phyloP scores from a whole-genome alignment of 371 early-diverging fungal genomes.

The Mucor indicus region DNA sequence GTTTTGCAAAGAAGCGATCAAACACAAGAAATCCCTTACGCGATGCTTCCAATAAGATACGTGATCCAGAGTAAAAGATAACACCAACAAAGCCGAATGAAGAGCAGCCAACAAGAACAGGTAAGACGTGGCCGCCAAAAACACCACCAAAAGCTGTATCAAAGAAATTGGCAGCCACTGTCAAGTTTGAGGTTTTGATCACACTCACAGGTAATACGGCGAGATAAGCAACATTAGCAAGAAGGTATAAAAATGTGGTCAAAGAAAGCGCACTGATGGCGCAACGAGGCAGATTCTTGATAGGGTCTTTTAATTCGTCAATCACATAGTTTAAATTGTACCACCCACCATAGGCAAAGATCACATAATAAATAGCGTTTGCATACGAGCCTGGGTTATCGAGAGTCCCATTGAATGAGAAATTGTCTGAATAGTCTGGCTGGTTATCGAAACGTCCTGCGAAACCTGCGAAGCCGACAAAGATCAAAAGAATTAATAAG shows the following conservation, averaged over 20 bases:
- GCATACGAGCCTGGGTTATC: slow-evolving; percentile 23
- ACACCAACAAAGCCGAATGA: slow-evolving; percentile 26
- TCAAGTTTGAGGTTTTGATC: slow-evolving; percentile 16
- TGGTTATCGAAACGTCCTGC: slow-evolving; percentile 19
- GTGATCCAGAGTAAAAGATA: slow-evolving; percentile 20
- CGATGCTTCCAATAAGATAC: slow-evolving; percentile 19
- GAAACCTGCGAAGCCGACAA: slow-evolving; percentile 27
- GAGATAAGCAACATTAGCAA: slow-evolving; percentile 25
- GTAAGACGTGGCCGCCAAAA: slow-evolving; percentile 20
- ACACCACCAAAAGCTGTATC: slow-evolving; percentile 24
- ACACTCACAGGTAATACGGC: slow-evolving; percentile 15
- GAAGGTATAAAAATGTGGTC: slow-evolving; percentile 14
- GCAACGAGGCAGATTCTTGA: slow-evolving; percentile 24
- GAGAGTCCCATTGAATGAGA: slow-evolving; percentile 20
- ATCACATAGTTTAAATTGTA: slow-evolving; percentile 26
- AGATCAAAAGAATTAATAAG: slow-evolving; percentile 16
- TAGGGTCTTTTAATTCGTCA: slow-evolving; percentile 24
- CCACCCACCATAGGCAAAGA: slow-evolving; percentile 26
- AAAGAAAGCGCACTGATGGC: slow-evolving; percentile 18
- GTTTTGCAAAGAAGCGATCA: slow-evolving; percentile 20
- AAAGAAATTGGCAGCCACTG: slow-evolving; percentile 24
- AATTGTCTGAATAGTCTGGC: slow-evolving; percentile 14
- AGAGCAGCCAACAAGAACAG: slow-evolving; percentile 20
- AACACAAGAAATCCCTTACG: slow-evolving; percentile 23
- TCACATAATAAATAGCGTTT: slow-evolving; percentile 22